phyloP scores from a whole-genome alignment of 768 basidiomycete species.

The Gymnopilus junonius region DNA sequence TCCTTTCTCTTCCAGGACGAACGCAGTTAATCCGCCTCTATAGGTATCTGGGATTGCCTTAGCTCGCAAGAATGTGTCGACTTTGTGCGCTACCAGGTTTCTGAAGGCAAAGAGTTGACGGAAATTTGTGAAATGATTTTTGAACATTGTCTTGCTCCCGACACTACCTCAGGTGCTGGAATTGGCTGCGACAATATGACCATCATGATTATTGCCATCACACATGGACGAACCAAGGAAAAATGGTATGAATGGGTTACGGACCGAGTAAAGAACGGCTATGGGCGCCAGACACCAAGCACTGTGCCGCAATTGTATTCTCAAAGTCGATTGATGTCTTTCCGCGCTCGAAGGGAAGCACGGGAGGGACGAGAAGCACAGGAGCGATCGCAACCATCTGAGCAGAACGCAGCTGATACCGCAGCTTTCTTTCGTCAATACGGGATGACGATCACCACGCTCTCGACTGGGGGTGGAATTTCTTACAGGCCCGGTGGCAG shows the following conservation, averaged over 20 bases:
- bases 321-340: constrained; percentile 62
- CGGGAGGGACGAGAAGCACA: constrained; percentile 55
- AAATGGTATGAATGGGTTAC: constrained; percentile 93
- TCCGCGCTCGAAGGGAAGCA: constrained; percentile 64
- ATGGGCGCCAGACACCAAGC: constrained; percentile 81
- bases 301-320: constrained; percentile 79
- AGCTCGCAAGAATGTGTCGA: constrained; percentile 92
- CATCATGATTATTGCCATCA: constrained; percentile 84
- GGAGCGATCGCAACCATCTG: constrained; percentile 41
- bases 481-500: constrained; percentile 62
- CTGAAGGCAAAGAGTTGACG: constrained; percentile 75
- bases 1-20: background rate
- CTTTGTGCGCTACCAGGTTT: constrained; percentile 80
- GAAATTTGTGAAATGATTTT: constrained; percentile 91
- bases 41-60: constrained; percentile 99
- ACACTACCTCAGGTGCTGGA: constrained; percentile 87
- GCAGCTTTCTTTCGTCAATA: constrained; percentile 32
- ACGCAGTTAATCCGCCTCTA: background rate
- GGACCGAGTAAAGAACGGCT: constrained; percentile 74
- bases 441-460: constrained; percentile 29
- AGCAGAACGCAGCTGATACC: constrained; percentile 21
- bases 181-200: constrained; percentile 99
- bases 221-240: constrained; percentile 85
- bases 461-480: constrained; percentile 60
- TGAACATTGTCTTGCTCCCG: constrained; percentile 92